Evolutionary conservation across 108 stramenopile species (phyloP).

Genomic region (Pseudonitzschia multistriata): DNA sequence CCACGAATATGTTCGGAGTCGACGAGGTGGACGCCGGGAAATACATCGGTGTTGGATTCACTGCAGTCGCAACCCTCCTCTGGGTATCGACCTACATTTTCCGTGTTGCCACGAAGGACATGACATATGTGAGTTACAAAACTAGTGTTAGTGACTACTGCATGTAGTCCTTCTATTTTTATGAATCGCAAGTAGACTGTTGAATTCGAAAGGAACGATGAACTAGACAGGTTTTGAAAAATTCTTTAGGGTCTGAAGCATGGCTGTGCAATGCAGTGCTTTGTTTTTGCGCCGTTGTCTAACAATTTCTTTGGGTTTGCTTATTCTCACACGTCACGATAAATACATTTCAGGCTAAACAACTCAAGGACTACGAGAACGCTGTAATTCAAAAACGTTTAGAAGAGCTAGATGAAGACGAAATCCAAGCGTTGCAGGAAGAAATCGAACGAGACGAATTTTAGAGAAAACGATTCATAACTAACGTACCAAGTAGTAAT

Average conservation of each 20-base stretch:
- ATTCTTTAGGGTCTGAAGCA: not conserved
- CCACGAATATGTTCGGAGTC: slow-evolving; percentile 52
- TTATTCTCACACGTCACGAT: too few relatives aligned
- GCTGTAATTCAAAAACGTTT: slow-evolving; percentile 95
- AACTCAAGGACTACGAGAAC: slow-evolving; percentile 95
- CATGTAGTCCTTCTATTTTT: not conserved
- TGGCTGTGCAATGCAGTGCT: not conserved
- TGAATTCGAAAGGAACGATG: too few relatives aligned
- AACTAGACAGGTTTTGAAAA: too few relatives aligned
- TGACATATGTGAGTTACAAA: slow-evolving; percentile 88
- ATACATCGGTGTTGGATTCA: slow-evolving; percentile 81
- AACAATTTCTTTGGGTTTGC: not conserved
- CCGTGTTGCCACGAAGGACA: slow-evolving; percentile 94
- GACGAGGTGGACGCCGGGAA: slow-evolving; percentile 76
- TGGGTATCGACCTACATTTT: slow-evolving; percentile 92
- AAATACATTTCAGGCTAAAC: slow-evolving; percentile 78
- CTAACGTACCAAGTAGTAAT: too few relatives aligned
- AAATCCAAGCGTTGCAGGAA: slow-evolving; percentile 88
- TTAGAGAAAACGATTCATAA: slow-evolving; percentile 4
- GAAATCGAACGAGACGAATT: slow-evolving; percentile 51
- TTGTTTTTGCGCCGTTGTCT: not conserved
- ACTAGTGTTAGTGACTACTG: not conserved
- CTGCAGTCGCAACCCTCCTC: slow-evolving; percentile 55
- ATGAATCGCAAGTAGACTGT: not conserved
- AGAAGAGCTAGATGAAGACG: slow-evolving; percentile 94